Evolutionary conservation across 257 asterid genomes (phyloP).

Genomic region (Datura wrightii): DNA sequence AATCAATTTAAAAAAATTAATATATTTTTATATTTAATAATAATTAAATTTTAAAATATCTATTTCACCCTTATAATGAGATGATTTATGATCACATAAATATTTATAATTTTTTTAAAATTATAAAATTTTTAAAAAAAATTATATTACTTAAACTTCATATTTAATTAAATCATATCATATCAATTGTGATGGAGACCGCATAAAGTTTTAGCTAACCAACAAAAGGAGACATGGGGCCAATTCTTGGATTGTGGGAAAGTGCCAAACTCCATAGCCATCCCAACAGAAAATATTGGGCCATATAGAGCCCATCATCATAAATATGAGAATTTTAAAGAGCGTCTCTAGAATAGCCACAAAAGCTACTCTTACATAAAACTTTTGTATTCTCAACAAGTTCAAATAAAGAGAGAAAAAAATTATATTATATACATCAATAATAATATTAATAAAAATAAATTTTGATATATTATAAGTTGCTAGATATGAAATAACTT

Average conservation of each 20-base stretch:
- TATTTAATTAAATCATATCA: no score
- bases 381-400: background rate
- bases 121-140: no score
- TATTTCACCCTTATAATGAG: no score
- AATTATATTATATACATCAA: background rate
- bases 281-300: constrained; percentile 1
- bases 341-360: background rate
- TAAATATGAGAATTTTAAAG: constrained; percentile 6
- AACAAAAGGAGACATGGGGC: background rate
- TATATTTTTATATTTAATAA: no score
- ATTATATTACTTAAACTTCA: no score
- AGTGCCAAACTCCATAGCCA: constrained; percentile 6
- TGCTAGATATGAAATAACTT: background rate
- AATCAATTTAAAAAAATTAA: no score
- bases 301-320: constrained; percentile 10
- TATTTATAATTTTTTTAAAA: no score
- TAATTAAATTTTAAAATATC: no score
- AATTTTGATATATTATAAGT: background rate
- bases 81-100: no score
- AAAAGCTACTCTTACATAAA: constrained; percentile 1
- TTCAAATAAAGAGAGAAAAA: background rate
- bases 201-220: background rate
- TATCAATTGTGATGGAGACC: no score
- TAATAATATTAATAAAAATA: background rate
- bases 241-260: background rate